Percentiles rank a stretch among this genome's conserved stretches.
Conservation (phyloP, 106 monocot genomes). For the Cymbidium sinense region DNA sequence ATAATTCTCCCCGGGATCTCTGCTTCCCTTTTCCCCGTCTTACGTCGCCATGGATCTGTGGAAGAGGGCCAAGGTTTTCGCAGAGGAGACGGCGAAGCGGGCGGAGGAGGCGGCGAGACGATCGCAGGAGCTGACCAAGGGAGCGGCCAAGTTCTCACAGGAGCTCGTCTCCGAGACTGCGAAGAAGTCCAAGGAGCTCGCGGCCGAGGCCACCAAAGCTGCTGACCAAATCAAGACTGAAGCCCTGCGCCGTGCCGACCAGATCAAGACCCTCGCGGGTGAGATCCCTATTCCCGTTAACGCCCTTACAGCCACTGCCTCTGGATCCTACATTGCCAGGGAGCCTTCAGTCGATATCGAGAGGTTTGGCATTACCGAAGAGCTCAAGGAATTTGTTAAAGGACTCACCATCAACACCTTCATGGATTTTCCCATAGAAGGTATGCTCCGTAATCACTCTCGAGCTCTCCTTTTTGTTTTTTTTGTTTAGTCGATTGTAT, state of each 20-base stretch:
- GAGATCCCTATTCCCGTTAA: constrained; percentile 48
- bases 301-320: constrained; percentile 8
- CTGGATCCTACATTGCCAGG: constrained; percentile 8
- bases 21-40: not conserved
- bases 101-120: constrained; percentile 74
- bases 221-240: constrained; percentile 41
- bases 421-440: constrained; percentile 91
- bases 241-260: constrained; percentile 60
- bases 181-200: constrained; percentile 66
- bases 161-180: constrained; percentile 65
- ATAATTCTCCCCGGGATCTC: not conserved
- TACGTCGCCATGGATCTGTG: constrained; percentile 74
- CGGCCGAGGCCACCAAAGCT: constrained; percentile 70
- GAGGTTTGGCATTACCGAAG: constrained; percentile 77
- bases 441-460: constrained; percentile 17
- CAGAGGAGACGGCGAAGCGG: constrained; percentile 81
- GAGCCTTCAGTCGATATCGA: constrained; percentile 44
- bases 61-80: constrained; percentile 64
- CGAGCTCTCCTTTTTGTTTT: not conserved
- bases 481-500: not conserved
- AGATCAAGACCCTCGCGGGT: constrained; percentile 76
- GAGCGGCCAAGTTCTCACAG: constrained; percentile 54
- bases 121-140: constrained; percentile 69
- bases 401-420: constrained; percentile 82
- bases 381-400: constrained; percentile 87